Conservation (phyloP, 23 red algal genomes). For the Gracilaria vermiculophylla region DNA sequence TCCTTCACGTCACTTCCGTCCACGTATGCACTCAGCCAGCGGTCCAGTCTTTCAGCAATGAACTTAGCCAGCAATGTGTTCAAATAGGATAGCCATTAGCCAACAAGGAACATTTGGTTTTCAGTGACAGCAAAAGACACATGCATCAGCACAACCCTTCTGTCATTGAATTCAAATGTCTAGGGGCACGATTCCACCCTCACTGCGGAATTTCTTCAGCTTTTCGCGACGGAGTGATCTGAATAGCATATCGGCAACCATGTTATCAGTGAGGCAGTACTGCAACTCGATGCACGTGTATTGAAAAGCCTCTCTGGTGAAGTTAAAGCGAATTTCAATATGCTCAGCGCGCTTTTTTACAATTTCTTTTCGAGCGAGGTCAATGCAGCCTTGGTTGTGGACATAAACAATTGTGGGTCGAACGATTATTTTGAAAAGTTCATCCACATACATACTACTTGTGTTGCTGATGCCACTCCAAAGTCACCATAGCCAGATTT, state of each 20-base stretch:
- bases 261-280: neutral
- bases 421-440: neutral
- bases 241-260: neutral
- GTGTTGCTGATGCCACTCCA: neutral
- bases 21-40: no score
- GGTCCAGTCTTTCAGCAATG: no score
- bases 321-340: no score
- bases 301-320: neutral
- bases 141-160: no score
- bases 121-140: no score
- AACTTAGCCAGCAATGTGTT: no score
- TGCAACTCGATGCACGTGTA: neutral
- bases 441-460: no score
- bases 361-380: neutral
- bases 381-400: slow-evolving; percentile 8
- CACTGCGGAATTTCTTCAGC: slow-evolving; percentile 10
- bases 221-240: neutral
- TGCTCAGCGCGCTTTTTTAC: slow-evolving; percentile 8
- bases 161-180: no score
- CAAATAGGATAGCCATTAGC: no score
- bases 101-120: no score
- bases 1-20: no score
- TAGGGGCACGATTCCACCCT: slow-evolving; percentile 7
- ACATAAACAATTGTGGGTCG: neutral
- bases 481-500: slow-evolving; percentile 23